Evolutionary conservation across 345 rosid species (phyloP).

Genomic region (Murraya paniculata): DNA sequence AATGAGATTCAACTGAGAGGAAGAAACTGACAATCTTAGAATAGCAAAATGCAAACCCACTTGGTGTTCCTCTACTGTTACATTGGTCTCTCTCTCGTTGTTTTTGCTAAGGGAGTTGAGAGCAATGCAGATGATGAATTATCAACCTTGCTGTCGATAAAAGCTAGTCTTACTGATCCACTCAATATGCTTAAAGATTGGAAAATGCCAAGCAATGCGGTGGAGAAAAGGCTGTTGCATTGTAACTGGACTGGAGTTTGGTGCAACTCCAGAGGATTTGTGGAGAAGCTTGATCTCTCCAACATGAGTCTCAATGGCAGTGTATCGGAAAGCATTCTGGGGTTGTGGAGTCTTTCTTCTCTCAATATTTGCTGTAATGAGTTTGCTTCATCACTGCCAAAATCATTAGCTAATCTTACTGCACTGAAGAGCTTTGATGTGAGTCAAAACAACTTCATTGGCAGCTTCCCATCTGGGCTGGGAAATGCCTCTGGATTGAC

Average conservation of each 20-base stretch:
- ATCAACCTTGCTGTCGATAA: constrained; percentile 50
- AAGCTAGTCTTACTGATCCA: constrained; percentile 60
- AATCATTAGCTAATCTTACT: constrained; percentile 52
- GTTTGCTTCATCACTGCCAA: constrained; percentile 56
- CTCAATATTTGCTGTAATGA: constrained; percentile 57
- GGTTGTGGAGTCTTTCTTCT: constrained; percentile 36
- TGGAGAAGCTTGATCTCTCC: constrained; percentile 64
- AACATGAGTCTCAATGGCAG: constrained; percentile 74
- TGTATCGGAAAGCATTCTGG: constrained; percentile 56
- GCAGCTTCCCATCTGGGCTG: constrained; percentile 72
- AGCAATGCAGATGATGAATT: constrained; percentile 33
- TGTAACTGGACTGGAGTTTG: constrained; percentile 79
- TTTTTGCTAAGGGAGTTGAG: constrained; percentile 38
- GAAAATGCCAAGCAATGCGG: constrained; percentile 31
- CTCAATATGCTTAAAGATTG: constrained; percentile 53
- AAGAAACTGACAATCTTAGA: constrained; percentile 20
- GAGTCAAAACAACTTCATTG: constrained; percentile 70
- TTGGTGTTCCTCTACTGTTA: constrained; percentile 46
- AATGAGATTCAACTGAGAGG: constrained; percentile 40
- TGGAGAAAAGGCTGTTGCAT: constrained; percentile 26
- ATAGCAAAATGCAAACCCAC: constrained; percentile 34
- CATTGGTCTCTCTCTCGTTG: constrained; percentile 49
- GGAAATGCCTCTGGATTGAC: constrained; percentile 63
- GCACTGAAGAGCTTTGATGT: constrained; percentile 57
- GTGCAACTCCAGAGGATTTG: constrained; percentile 60